A percentile compares a stretch with the other conserved stretches of the same genome.
Evolutionary conservation across 2,329 filamentous ascomycete genomes (phyloP).

Genomic region (Monilinia polystroma): DNA sequence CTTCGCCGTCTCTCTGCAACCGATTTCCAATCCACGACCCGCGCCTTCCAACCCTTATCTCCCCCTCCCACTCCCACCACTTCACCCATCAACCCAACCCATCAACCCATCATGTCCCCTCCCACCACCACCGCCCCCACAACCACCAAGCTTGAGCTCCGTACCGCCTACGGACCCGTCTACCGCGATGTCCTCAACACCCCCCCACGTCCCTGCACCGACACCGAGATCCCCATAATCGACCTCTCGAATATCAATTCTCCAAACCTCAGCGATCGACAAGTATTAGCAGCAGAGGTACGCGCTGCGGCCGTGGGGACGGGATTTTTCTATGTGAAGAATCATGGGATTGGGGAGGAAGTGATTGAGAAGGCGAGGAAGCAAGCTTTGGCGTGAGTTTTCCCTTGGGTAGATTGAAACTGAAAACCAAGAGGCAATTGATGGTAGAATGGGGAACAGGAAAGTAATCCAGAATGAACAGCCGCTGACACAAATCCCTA

Average conservation of each 20-base stretch:
- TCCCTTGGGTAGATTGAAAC: neutral
- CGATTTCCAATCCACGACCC: neutral
- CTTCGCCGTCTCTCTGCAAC: neutral
- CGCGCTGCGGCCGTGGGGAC: constrained; percentile 45
- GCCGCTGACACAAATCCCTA: constrained; percentile 15
- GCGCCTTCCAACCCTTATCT: neutral
- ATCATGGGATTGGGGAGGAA: constrained; percentile 44
- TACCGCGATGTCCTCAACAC: constrained; percentile 46
- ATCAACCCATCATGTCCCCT: neutral
- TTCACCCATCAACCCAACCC: neutral
- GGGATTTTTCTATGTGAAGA: constrained; percentile 50
- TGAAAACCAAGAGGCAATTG: neutral
- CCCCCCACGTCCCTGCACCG: constrained; percentile 44
- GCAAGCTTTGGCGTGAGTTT: constrained; percentile 35
- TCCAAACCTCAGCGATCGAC: constrained; percentile 41
- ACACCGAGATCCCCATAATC: constrained; percentile 49
- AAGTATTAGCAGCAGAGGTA: constrained; percentile 43
- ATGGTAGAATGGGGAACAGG: neutral
- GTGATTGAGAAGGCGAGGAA: constrained; percentile 39
- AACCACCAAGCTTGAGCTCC: constrained; percentile 46
- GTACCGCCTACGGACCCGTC: constrained; percentile 47
- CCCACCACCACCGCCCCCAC: constrained; percentile 25
- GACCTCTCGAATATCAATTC: constrained; percentile 45
- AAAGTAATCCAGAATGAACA: neutral
- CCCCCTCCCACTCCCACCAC: neutral